Evolutionary conservation across 192 early-diverging fungal genomes (phyloP).

Genomic region (Dissophora globulifera): DNA sequence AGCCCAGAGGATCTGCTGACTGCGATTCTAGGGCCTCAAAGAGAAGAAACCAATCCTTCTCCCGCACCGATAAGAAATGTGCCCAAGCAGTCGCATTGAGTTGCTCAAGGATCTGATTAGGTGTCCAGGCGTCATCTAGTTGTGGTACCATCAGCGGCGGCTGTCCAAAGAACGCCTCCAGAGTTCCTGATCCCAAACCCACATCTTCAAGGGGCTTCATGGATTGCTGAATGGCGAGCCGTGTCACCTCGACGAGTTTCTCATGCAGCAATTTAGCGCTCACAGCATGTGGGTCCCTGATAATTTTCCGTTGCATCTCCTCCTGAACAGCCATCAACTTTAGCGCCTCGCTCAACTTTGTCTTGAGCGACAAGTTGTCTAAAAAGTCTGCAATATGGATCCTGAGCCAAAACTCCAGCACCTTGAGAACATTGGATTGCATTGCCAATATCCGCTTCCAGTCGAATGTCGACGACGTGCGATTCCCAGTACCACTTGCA

Average conservation of each 20-base stretch:
- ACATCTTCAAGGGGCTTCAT: slow-evolving; percentile 30
- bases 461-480: slow-evolving; percentile 11
- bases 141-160: background rate
- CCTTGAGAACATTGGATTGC: slow-evolving; percentile 60
- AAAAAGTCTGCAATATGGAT: slow-evolving; percentile 71
- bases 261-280: slow-evolving; percentile 4
- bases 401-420: slow-evolving; percentile 71
- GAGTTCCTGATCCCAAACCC: slow-evolving; percentile 3
- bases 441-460: slow-evolving; percentile 53
- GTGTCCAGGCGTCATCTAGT: slow-evolving; percentile 36
- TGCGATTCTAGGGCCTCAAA: slow-evolving; percentile 61
- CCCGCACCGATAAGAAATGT: slow-evolving; percentile 46
- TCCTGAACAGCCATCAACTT: slow-evolving; percentile 9
- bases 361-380: slow-evolving; percentile 65
- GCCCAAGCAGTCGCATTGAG: slow-evolving; percentile 46
- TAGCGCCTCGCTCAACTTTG: slow-evolving; percentile 29
- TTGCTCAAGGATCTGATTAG: slow-evolving; percentile 39
- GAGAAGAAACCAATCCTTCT: slow-evolving; percentile 62
- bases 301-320: slow-evolving; percentile 2
- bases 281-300: background rate
- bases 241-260: slow-evolving; percentile 4
- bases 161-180: slow-evolving; percentile 24
- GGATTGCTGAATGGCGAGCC: slow-evolving; percentile 23
- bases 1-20: slow-evolving; percentile 56
- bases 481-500: background rate